These are phyloP conservation scores for peach (Prunus persica) DNA, from an alignment of 306 rosid species.

Conservation along the genomic window DNA sequence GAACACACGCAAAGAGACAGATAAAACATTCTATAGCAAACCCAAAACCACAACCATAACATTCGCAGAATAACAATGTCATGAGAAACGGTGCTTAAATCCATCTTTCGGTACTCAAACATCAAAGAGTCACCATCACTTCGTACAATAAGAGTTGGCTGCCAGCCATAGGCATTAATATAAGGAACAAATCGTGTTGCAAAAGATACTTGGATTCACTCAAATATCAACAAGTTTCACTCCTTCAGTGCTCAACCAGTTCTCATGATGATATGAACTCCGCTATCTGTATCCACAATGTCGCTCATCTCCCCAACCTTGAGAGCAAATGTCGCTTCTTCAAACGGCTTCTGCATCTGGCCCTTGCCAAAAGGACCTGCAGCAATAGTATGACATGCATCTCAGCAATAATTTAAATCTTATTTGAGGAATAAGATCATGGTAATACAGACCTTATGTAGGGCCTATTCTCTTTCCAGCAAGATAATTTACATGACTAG, in stretches of 20 bases:
- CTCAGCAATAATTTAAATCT: background rate
- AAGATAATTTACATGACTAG: background rate
- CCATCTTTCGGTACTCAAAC: constrained; percentile 21
- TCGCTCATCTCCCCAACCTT: constrained; percentile 86
- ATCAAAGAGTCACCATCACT: constrained; percentile 24
- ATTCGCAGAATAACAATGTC: constrained; percentile 20
- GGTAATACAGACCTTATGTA: background rate
- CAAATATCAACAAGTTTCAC: constrained; percentile 10
- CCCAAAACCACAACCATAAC: constrained; percentile 39
- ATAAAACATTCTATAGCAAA: background rate
- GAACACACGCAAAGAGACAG: background rate
- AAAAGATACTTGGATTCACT: constrained; percentile 11
- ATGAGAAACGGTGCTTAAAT: constrained; percentile 26
- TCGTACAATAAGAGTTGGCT: constrained; percentile 20
- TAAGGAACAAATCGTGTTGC: constrained; percentile 12
- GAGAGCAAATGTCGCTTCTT: constrained; percentile 74
- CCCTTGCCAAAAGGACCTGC: constrained; percentile 94
- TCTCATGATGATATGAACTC: constrained; percentile 87
- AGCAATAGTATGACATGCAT: background rate
- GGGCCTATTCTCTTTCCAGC: background rate
- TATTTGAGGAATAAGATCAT: background rate
- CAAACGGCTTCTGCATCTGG: constrained; percentile 98
- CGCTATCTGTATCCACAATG: constrained; percentile 91
- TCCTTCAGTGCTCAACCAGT: constrained; percentile 45
- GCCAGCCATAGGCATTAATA: constrained; percentile 2